Conservation (phyloP, 1,284 basidiomycete genomes). For the Ganoderma leucocontextum region DNA sequence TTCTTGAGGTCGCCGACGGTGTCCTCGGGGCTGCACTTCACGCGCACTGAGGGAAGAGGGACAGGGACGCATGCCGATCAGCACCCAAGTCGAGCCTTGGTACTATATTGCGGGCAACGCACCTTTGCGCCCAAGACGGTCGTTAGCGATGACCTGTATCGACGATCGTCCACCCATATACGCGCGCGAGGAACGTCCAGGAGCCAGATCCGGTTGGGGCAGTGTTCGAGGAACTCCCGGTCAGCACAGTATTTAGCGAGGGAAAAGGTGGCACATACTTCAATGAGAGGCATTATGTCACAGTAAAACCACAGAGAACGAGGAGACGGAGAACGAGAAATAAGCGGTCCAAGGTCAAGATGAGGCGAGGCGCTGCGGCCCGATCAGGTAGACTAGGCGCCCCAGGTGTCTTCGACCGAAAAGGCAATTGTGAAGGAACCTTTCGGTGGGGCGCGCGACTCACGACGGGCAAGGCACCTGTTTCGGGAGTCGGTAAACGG, state of each 20-base stretch:
- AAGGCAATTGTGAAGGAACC: constrained; percentile 4
- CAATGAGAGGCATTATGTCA: constrained; percentile 29
- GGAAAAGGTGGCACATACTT: constrained; percentile 17
- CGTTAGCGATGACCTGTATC: constrained; percentile 90
- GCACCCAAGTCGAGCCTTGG: constrained; percentile 11
- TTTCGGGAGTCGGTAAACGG: too few species aligned
- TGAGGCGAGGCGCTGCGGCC: not conserved
- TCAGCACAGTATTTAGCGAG: not conserved
- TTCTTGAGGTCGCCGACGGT: constrained; percentile 98
- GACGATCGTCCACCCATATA: not conserved
- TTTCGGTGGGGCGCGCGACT: not conserved
- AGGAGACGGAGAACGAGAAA: not conserved
- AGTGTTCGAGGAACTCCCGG: not conserved
- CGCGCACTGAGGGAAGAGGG: constrained; percentile 68
- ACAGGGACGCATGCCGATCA: not conserved
- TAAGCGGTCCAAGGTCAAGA: constrained; percentile 2
- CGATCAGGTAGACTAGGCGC: constrained; percentile 6
- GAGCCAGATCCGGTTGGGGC: not conserved
- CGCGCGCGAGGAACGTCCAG: not conserved
- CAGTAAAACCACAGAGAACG: not conserved
- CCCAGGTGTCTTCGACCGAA: not conserved
- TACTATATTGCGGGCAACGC: not conserved
- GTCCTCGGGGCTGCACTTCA: constrained; percentile 94
- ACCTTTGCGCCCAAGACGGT: constrained; percentile 97
- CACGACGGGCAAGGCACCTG: too few species aligned